Percentiles rank a stretch among this genome's conserved stretches.
These are phyloP conservation scores for Erodium maritimum DNA, from an alignment of 345 rosid species.

Conservation along the genomic window DNA sequence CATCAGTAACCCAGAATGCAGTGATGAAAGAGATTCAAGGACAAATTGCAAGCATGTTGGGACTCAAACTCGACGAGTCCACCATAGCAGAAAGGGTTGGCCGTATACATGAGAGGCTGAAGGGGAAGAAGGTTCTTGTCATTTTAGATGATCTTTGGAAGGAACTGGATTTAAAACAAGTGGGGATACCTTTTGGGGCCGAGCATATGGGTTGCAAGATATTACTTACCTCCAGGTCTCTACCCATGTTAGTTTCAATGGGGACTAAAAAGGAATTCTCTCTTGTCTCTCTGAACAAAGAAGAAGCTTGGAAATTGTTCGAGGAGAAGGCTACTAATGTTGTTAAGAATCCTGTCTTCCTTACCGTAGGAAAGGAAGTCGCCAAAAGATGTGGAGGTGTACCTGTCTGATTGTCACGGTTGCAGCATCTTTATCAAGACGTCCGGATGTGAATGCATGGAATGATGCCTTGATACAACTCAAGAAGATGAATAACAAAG, in stretches of 20 bases:
- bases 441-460: rapidly evolving
- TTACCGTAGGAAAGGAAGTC: not conserved
- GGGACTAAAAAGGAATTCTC: not conserved
- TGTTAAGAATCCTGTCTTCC: not conserved
- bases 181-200: slow-evolving; percentile 12
- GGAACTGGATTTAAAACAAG: slow-evolving; percentile 6
- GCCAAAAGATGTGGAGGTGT: slow-evolving; percentile 14
- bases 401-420: no score
- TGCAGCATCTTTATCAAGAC: not conserved
- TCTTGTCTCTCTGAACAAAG: slow-evolving; percentile 3
- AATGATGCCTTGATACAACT: not conserved
- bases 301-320: slow-evolving; percentile 15
- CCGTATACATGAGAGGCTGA: no score
- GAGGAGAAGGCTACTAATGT: slow-evolving; percentile 3
- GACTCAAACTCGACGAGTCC: no score
- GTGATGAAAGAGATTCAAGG: no score
- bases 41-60: no score
- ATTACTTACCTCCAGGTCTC: slow-evolving; percentile 14
- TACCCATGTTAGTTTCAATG: slow-evolving; percentile 10
- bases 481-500: not conserved
- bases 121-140: no score
- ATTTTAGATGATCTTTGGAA: slow-evolving; percentile 23
- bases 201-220: slow-evolving; percentile 18
- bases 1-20: slow-evolving; percentile 7
- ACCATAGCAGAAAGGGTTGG: no score